phyloP scores from a whole-genome alignment of 257 asterid species.

The Salvia miltiorrhiza region DNA sequence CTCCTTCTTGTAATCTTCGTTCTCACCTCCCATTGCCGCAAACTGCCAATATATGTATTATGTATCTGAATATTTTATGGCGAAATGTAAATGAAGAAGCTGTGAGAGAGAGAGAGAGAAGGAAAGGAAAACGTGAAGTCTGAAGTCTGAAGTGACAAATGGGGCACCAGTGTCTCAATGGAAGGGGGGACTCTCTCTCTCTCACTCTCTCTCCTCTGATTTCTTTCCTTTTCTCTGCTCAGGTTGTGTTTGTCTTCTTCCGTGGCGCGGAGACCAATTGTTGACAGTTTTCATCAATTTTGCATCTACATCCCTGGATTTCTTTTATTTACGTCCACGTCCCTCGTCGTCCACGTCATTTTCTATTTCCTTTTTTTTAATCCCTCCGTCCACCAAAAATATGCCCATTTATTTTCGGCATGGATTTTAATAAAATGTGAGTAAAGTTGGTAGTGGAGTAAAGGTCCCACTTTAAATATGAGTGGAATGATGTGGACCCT shows the following conservation, averaged over 20 bases:
- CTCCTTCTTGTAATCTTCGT: slow-evolving; percentile 53
- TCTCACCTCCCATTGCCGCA: slow-evolving; percentile 47
- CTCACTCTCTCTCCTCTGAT: slow-evolving; percentile 22
- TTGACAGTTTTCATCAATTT: slow-evolving; percentile 5
- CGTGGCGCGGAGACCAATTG: slow-evolving; percentile 37
- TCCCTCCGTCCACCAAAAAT: too few species aligned
- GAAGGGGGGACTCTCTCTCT: not conserved
- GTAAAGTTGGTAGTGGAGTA: too few species aligned
- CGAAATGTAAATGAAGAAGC: not conserved
- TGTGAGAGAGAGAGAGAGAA: slow-evolving; percentile 7
- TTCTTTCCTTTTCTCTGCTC: slow-evolving; percentile 19
- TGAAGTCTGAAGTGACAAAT: slow-evolving; percentile 18
- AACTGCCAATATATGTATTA: not conserved
- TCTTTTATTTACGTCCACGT: not conserved
- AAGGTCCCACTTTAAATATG: too few species aligned
- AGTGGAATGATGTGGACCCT: too few species aligned
- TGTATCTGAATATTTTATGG: not conserved
- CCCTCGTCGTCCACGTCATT: not conserved
- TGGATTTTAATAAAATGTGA: too few species aligned
- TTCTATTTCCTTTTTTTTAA: too few species aligned
- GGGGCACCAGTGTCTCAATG: slow-evolving; percentile 3
- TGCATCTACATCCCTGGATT: not conserved
- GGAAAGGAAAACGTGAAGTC: not conserved
- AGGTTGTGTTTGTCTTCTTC: slow-evolving; percentile 31
- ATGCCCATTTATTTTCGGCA: too few species aligned